phyloP scores from a whole-genome alignment of 2,329 filamentous ascomycete genomes.

The Ophiostoma sp. region DNA sequence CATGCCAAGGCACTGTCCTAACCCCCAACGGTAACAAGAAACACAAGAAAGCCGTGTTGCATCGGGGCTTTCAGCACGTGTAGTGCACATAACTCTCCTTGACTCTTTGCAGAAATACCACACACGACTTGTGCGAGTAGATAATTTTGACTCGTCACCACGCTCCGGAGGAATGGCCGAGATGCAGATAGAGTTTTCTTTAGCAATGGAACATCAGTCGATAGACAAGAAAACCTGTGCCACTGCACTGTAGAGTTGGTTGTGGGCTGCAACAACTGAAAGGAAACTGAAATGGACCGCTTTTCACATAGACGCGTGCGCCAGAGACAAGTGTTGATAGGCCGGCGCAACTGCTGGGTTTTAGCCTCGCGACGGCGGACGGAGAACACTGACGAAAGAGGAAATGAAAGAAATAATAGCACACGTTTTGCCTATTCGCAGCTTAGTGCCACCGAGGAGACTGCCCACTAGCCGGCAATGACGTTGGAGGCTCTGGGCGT shows the following conservation, averaged over 20 bases:
- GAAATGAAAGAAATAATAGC: not conserved
- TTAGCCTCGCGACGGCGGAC: slow-evolving; percentile 3
- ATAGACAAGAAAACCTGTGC: not conserved
- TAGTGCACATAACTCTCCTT: not conserved
- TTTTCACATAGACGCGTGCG: slow-evolving; percentile 10
- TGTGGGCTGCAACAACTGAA: not conserved
- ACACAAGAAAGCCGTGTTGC: not conserved
- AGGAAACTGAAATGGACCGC: not conserved
- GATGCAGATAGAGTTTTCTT: not conserved
- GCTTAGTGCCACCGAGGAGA: not conserved
- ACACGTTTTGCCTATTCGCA: not conserved
- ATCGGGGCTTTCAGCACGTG: not conserved
- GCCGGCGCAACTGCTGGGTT: not conserved
- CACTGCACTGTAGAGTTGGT: not conserved
- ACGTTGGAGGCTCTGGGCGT: not conserved
- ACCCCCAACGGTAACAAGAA: not conserved
- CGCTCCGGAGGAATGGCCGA: not conserved
- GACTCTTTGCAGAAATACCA: not conserved
- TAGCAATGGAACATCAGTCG: not conserved
- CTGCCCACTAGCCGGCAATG: not conserved
- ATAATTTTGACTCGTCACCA: not conserved
- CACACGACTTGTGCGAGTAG: not conserved
- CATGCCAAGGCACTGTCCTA: not conserved
- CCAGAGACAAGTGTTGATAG: slow-evolving; percentile 12
- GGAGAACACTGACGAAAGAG: not conserved